Percentiles rank a stretch among this genome's conserved stretches.
Evolutionary conservation across 345 rosid genomes (phyloP).

Genomic region (Anastatica hierochuntica): DNA sequence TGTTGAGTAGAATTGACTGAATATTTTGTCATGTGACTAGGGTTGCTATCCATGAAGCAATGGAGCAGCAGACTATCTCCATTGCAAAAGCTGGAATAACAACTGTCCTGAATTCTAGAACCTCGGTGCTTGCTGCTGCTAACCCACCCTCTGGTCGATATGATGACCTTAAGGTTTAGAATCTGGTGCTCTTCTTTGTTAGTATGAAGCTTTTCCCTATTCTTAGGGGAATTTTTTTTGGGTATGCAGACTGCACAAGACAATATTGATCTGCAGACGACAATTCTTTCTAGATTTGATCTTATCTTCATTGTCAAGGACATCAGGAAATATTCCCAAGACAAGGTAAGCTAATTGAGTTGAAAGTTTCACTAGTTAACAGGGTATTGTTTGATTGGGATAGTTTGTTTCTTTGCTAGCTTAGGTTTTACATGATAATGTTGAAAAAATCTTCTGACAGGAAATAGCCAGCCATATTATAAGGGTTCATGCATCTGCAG

Average conservation of each 20-base stretch:
- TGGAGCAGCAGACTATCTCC: conserved; percentile 98
- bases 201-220: not conserved
- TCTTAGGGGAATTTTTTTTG: not conserved
- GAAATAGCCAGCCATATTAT: conserved; percentile 89
- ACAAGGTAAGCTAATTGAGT: conserved; percentile 72
- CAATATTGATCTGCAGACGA: conserved; percentile 91
- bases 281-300: conserved; percentile 94
- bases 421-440: conserved; percentile 11
- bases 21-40: conserved; percentile 24
- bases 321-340: conserved; percentile 72
- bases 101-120: conserved; percentile 92
- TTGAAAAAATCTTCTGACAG: conserved; percentile 32
- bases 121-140: conserved; percentile 98
- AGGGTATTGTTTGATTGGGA: not conserved
- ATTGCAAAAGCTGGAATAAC: conserved; percentile 99
- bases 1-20: not conserved
- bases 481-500: conserved; percentile 89
- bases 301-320: conserved; percentile 93
- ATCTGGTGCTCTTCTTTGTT: not conserved
- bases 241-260: conserved; percentile 60
- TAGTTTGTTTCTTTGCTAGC: not conserved
- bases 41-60: conserved; percentile 98
- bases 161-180: conserved; percentile 85
- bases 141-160: conserved; percentile 96
- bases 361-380: too few species aligned